These are phyloP conservation scores for Phytophthora pluvialis DNA, from an alignment of 352 stramenopile species.

Conservation along the genomic window DNA sequence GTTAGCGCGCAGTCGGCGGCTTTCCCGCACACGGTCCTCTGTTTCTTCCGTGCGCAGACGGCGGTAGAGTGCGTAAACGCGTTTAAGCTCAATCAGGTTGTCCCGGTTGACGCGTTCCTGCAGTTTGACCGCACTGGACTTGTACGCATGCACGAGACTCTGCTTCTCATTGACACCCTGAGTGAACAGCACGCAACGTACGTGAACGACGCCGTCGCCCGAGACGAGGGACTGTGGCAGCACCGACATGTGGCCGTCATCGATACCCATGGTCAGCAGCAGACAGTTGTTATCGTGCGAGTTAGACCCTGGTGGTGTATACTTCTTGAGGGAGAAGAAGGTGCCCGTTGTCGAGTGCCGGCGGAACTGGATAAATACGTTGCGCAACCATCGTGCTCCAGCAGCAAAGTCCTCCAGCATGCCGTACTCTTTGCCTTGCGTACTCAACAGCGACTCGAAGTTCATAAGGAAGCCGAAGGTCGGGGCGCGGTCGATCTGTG, in stretches of 20 bases:
- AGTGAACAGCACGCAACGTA: constrained; percentile 78
- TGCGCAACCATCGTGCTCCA: constrained; percentile 80
- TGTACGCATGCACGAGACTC: constrained; percentile 81
- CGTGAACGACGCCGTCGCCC: constrained; percentile 53
- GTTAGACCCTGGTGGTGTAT: constrained; percentile 46
- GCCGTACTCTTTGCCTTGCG: constrained; percentile 94
- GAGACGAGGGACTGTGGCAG: constrained; percentile 53
- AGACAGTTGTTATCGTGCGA: constrained; percentile 45
- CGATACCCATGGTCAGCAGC: constrained; percentile 71
- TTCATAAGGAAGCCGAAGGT: constrained; percentile 76
- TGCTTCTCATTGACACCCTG: constrained; percentile 90
- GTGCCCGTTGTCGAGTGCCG: constrained; percentile 45
- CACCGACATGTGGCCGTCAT: constrained; percentile 55
- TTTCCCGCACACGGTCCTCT: constrained; percentile 35
- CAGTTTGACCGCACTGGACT: constrained; percentile 74
- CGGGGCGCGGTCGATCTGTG: constrained; percentile 61
- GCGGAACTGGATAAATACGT: constrained; percentile 82
- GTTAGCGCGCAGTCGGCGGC: constrained; percentile 30
- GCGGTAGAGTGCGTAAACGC: constrained; percentile 64
- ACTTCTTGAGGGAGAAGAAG: constrained; percentile 71
- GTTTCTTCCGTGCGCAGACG: constrained; percentile 53
- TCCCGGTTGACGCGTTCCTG: constrained; percentile 87
- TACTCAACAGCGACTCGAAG: constrained; percentile 88
- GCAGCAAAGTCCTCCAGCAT: constrained; percentile 94
- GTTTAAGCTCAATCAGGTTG: constrained; percentile 70